Evolutionary conservation across 352 stramenopile genomes (phyloP).

Genomic region (Phytopythium litorale): DNA sequence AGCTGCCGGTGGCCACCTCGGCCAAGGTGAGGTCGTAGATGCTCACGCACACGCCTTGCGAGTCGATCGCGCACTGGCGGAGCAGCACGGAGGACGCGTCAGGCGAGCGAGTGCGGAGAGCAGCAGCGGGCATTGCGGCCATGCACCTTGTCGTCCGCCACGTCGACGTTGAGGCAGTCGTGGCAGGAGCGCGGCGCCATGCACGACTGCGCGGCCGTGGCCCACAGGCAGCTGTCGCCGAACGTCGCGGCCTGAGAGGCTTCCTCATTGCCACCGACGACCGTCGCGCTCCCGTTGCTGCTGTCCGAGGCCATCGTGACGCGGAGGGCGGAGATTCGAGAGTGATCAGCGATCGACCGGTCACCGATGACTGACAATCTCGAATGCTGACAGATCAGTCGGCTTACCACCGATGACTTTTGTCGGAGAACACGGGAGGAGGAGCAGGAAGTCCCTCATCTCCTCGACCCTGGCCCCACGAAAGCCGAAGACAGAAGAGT

Average conservation of each 20-base stretch:
- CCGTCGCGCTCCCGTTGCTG: neutral
- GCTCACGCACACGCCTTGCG: slow-evolving; percentile 31
- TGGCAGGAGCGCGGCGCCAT: slow-evolving; percentile 22
- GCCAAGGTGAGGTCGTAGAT: slow-evolving; percentile 19
- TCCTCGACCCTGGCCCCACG: neutral
- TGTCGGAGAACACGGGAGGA: neutral
- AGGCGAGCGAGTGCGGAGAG: slow-evolving; percentile 12
- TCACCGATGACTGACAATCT: neutral
- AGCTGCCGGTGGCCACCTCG: slow-evolving; percentile 27
- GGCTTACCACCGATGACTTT: neutral
- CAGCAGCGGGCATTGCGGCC: too few relatives aligned
- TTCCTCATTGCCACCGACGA: neutral
- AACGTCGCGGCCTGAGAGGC: neutral
- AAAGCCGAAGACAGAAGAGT: neutral
- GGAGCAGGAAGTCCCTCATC: neutral
- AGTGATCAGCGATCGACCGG: neutral
- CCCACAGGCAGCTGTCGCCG: slow-evolving; percentile 24
- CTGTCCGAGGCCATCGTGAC: neutral
- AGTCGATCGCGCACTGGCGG: slow-evolving; percentile 28
- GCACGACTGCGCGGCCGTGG: slow-evolving; percentile 16
- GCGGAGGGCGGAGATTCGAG: neutral
- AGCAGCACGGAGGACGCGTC: slow-evolving; percentile 15
- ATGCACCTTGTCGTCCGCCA: slow-evolving; percentile 23
- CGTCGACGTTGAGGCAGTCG: slow-evolving; percentile 34
- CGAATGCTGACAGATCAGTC: neutral